Evolutionary conservation across 2,329 filamentous ascomycete species (phyloP).

Genomic region (Trematosphaeria pertusa): DNA sequence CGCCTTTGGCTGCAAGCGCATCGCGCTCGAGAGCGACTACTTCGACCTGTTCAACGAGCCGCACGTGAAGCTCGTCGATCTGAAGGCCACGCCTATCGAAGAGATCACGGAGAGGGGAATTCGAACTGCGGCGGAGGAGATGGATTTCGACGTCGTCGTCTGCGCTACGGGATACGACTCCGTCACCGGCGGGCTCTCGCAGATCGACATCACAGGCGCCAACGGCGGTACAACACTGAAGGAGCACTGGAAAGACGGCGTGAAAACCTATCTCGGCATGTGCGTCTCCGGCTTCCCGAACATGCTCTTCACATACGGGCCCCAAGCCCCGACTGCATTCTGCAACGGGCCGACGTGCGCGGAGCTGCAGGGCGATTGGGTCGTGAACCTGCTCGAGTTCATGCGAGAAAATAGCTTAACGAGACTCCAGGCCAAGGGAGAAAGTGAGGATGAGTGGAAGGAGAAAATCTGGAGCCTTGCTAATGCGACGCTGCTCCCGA

Average conservation of each 20-base stretch:
- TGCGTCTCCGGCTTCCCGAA: slow-evolving; percentile 52
- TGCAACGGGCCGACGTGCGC: slow-evolving; percentile 63
- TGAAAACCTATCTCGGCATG: slow-evolving; percentile 49
- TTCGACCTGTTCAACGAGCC: slow-evolving; percentile 48
- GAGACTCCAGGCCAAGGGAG: slow-evolving; percentile 58
- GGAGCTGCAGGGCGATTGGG: slow-evolving; percentile 65
- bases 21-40: slow-evolving; percentile 38
- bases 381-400: slow-evolving; percentile 59
- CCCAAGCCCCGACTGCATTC: slow-evolving; percentile 64
- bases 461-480: slow-evolving; percentile 56
- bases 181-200: slow-evolving; percentile 43
- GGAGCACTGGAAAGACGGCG: slow-evolving; percentile 24
- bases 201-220: slow-evolving; percentile 44
- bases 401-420: slow-evolving; percentile 56
- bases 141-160: slow-evolving; percentile 63
- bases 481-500: slow-evolving; percentile 58
- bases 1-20: slow-evolving; percentile 31
- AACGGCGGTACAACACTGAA: slow-evolving; percentile 27
- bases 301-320: slow-evolving; percentile 57
- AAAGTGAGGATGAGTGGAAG: slow-evolving; percentile 59
- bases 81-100: slow-evolving; percentile 51
- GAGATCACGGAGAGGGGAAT: slow-evolving; percentile 57
- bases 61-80: slow-evolving; percentile 59
- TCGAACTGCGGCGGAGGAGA: slow-evolving; percentile 53
- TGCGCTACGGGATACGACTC: slow-evolving; percentile 53